Base-by-base conservation (phyloP, 2,329 filamentous ascomycete genomes). In the Colletotrichum noveboracense region DNA sequence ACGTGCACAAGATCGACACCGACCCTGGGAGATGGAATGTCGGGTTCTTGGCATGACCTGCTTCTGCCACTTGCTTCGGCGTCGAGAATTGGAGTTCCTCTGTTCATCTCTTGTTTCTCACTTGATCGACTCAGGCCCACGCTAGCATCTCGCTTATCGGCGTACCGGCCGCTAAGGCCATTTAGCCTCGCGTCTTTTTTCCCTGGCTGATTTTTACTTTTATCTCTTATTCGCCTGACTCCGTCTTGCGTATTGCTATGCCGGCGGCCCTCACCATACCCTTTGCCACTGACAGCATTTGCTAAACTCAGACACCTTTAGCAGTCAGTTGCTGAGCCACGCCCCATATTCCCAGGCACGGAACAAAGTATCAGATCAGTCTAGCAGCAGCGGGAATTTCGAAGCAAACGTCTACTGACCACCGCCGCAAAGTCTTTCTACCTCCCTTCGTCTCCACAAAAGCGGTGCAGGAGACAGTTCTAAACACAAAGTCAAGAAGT, bases 121-220 rank as follows among this genome's bases (percentile, higher is more conserved):
- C 18, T 24, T 38, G 26, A 61, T 73, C 38, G 55, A 38, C 52
- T 16, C 32, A 43, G 28, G 24, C 62, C 71, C 62, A 32, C 64
- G 58, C 65, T 76, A 76, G 62, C 34, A 65, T 55, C 65, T 74
- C 74, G 74, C 74, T 76, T 76, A 76, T 76, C 74, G 38, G 70
- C 28, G 58, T 43, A 69, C 52, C 70, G 64, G 74, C 74, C 64
- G 74, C 74, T 69, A 76, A 69, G 48, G 24, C 74, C 64, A 73
- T 68, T 69, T 73, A 73, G 70, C 60, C 56, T 55, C 24, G 30
- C 62, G 43, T 60, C 18, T 43, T 52, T 21, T 52, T 52, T 52
- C 10, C 10, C 48, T 26, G 58, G 34, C 48, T 48, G 70, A 69
- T 43, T 71, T 76, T 75, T 70, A 48, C 43, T 76, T 34, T 74